A percentile compares a stretch with the other conserved stretches of the same genome.
Evolutionary conservation across 306 rosid genomes (phyloP).

Genomic region (Pyrus communis): DNA sequence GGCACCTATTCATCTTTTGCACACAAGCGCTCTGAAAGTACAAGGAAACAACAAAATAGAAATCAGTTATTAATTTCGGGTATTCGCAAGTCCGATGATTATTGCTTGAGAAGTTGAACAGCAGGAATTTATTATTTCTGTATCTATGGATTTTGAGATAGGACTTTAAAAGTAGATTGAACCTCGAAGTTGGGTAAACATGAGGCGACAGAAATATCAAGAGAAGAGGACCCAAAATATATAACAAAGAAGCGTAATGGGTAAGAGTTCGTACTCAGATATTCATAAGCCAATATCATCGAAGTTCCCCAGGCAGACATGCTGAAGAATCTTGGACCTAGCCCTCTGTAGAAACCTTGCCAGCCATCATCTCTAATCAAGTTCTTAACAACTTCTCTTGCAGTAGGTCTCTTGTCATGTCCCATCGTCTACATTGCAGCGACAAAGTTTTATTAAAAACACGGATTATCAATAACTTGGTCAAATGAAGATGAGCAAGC

Average conservation of each 20-base stretch:
- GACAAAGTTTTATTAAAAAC: constrained; percentile 11
- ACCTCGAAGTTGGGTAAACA: neutral
- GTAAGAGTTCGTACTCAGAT: constrained; percentile 56
- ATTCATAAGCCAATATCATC: constrained; percentile 84
- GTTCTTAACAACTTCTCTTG: constrained; percentile 66
- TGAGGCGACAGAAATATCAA: neutral
- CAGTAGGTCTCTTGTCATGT: constrained; percentile 53
- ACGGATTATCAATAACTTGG: neutral
- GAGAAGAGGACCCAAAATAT: neutral
- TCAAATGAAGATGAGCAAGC: constrained; percentile 2
- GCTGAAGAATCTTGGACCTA: constrained; percentile 95
- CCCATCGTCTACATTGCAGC: constrained; percentile 56
- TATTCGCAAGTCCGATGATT: neutral
- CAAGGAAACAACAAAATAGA: neutral
- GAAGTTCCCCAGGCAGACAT: constrained; percentile 97
- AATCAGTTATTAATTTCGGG: neutral
- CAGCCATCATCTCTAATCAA: constrained; percentile 79
- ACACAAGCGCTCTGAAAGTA: constrained; percentile 71
- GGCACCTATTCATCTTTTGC: constrained; percentile 47
- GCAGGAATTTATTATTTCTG: neutral
- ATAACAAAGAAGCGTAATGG: neutral
- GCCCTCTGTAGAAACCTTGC: constrained; percentile 84
- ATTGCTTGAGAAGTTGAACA: neutral
- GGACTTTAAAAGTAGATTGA: neutral
- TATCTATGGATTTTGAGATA: neutral